Base-by-base conservation (phyloP, 2,329 filamentous ascomycete genomes). In the Alternaria angustiovoidea region DNA sequence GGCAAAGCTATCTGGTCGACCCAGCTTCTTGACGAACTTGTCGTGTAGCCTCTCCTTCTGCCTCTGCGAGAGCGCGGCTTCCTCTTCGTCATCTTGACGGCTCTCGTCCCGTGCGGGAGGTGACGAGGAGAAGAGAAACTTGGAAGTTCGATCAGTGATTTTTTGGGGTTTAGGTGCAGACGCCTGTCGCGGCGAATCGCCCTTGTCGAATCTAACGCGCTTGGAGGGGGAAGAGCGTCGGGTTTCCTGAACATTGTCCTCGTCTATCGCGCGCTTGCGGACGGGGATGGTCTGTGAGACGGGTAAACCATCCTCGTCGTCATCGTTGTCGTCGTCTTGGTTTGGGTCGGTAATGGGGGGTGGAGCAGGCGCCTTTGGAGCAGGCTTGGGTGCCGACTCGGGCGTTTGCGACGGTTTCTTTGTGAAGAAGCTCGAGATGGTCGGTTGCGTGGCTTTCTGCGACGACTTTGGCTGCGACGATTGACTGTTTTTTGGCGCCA, bases 1-100 rank as follows among this genome's bases (percentile, higher is more conserved):
- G 26, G 87, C 84, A 66, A 96, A 83, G 73, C 92, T 94, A 73
- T 97, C 93, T 1, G 93, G 90, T 43, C 91, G 88, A 1, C 94
- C 94, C 2, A 99, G 86, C 77, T 94, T 97, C 83, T 91, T 92
- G 32, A 98, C 90, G 72, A 98, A 99, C 69, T 89, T 91, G 62
- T 86, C 84, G 75, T 97, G 95, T 24, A 97, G 81, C 49, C 88
- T 88, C 59, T 91, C 87, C 72, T 90, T 93, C 59, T 84, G 83
- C 63, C 82, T 86, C 66, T 81, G 85, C 2, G 82, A 82, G 3
- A 81, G 80, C 54, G 86, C 86, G 7, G 84, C 82, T 14, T 87
- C 84, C 1, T 78, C 76, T 2, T 79, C 75, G 5, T 42, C 59
- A 1, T 78, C 76, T 1, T 79, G 75, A 3, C 28, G 46, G 38